Conservation (phyloP, 352 stramenopile species). For the Globisporangium splendens region DNA sequence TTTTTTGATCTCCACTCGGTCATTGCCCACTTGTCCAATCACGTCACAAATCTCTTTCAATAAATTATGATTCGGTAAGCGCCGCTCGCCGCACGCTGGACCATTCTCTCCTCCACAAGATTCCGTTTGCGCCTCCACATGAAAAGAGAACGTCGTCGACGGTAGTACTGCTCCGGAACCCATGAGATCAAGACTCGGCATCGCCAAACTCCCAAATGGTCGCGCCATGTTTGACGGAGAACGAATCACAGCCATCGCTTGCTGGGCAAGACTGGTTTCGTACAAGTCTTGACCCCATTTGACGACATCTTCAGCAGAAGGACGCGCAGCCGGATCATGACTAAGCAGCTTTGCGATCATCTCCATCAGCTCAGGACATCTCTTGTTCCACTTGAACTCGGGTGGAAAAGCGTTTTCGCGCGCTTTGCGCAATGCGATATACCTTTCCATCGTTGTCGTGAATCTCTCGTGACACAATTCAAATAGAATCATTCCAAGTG, state of each 20-base stretch:
- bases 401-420: slow-evolving; percentile 66
- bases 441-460: slow-evolving; percentile 87
- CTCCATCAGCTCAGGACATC: slow-evolving; percentile 62
- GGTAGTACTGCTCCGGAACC: background rate
- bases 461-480: slow-evolving; percentile 89
- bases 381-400: slow-evolving; percentile 43
- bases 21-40: slow-evolving; percentile 51
- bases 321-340: slow-evolving; percentile 45
- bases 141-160: slow-evolving; percentile 47
- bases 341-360: slow-evolving; percentile 66
- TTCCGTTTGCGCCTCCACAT: slow-evolving; percentile 62
- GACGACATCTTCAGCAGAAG: slow-evolving; percentile 63
- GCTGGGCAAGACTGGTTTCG: slow-evolving; percentile 54
- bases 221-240: slow-evolving; percentile 34
- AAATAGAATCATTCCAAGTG: slow-evolving; percentile 90
- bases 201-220: slow-evolving; percentile 13
- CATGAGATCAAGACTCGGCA: slow-evolving; percentile 22
- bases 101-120: slow-evolving; percentile 29
- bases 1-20: slow-evolving; percentile 78
- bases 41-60: slow-evolving; percentile 83
- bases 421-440: slow-evolving; percentile 72
- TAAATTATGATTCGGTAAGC: slow-evolving; percentile 82
- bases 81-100: slow-evolving; percentile 37
- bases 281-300: slow-evolving; percentile 76
- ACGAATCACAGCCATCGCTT: slow-evolving; percentile 46